Evolutionary conservation across 1,284 basidiomycete species (phyloP), one percentile per base, ranked within the genome.

Genomic region (Stygiomarasmius scandens): DNA sequence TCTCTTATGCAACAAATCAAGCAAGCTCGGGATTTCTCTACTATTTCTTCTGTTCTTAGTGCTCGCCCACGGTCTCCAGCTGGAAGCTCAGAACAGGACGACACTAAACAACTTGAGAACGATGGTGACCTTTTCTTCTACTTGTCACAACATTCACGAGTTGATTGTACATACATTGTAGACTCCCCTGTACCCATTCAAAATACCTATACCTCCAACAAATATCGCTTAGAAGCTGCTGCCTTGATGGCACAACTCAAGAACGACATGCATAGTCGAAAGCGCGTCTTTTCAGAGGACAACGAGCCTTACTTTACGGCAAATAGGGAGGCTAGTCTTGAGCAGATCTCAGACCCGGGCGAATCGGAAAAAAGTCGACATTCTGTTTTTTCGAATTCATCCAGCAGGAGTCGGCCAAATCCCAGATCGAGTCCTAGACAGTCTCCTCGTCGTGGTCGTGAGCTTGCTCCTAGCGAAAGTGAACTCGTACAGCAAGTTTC

Each of bases 221-320:
- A 80, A 11, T 90, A 91, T 67, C 81, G 92, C 38, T 78, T 85
- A 63, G 85, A 91, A 63, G 93, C 90, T 3, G 89, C 84, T 11
- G 84, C 81, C 38, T 74, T 95, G 48, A 93, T 95, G 89, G 89
- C 87, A 16, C 89, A 92, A 61, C 92, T 94, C 61, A 89, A 89
- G 71, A 79, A 77, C 55, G 89, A 91, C 63, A 83, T 91, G 78
- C 86, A 83, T 64, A 80, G 83, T 9, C 79, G 82, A 44, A 90
- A 89, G 68, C 85, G 88, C 19, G 63, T 89, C 1, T 86, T 88
- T 64, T 89, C 89, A 1, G 81, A 78, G 2, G 85, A 85, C 22
- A 86, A 83, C 0, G 86, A 87, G 29, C 82, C 82, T 24, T 78
- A 41, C 20, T 45, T 22, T 24, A 47, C 78, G 51, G 70, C 71